Evolutionary conservation across 1,284 basidiomycete species (phyloP).

Genomic region (Malassezia restricta): DNA sequence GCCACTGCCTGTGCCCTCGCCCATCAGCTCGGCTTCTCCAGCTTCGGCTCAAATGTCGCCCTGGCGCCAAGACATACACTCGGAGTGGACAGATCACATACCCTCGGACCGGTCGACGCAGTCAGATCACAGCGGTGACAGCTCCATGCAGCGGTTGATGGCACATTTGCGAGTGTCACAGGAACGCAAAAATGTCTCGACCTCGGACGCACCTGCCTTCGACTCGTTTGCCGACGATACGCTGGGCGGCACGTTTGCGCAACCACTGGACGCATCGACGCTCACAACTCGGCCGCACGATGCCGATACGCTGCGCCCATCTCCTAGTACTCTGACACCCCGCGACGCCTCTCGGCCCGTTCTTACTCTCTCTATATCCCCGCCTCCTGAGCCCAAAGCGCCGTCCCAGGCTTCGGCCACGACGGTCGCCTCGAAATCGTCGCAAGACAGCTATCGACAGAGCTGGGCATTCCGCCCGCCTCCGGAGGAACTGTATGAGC

Average conservation of each 20-base stretch:
- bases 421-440: neutral
- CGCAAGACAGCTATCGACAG: neutral
- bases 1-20: neutral
- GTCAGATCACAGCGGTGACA: neutral
- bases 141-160: constrained; percentile 10
- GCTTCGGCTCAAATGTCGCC: neutral
- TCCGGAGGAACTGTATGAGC: constrained; percentile 84
- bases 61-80: neutral
- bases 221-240: constrained; percentile 12
- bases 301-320: neutral
- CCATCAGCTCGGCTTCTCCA: neutral
- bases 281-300: constrained; percentile 1
- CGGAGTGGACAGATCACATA: neutral
- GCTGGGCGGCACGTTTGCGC: constrained; percentile 16
- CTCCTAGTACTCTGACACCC: neutral
- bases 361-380: constrained; percentile 30
- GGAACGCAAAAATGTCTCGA: neutral
- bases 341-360: constrained; percentile 25
- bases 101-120: neutral
- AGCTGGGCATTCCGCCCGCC: constrained; percentile 63
- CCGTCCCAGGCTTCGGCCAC: neutral
- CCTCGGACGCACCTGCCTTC: neutral
- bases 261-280: constrained; percentile 12
- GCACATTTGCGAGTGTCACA: constrained; percentile 2
- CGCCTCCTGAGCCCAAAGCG: constrained; percentile 11